Evolutionary conservation across 441 rosid genomes (phyloP).

Genomic region (Manihot esculenta): DNA sequence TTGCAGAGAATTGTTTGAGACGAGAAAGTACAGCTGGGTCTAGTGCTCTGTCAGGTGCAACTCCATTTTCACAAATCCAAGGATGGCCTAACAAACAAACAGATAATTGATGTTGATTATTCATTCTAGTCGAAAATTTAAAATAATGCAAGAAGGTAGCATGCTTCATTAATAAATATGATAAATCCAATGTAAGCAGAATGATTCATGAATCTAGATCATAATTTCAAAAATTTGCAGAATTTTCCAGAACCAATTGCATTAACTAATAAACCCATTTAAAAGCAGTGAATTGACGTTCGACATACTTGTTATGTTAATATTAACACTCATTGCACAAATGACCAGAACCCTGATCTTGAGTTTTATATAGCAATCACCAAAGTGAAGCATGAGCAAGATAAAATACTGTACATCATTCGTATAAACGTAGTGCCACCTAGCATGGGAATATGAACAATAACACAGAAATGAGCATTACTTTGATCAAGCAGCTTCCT

Average conservation of each 20-base stretch:
- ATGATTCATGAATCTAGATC: neutral
- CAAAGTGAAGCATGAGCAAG: neutral
- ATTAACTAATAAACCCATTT: neutral
- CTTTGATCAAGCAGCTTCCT: constrained; percentile 13
- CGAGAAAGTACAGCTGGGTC: constrained; percentile 98
- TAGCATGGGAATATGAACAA: neutral
- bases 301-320: neutral
- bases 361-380: neutral
- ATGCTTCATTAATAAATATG: neutral
- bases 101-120: neutral
- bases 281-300: neutral
- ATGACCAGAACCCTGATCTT: neutral
- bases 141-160: constrained; percentile 4
- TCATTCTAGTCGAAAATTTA: constrained; percentile 1
- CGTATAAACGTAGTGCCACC: neutral
- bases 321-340: neutral
- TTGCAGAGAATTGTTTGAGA: constrained; percentile 93
- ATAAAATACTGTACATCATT: neutral
- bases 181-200: constrained; percentile 3
- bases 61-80: constrained; percentile 98
- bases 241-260: neutral
- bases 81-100: constrained; percentile 72
- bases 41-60: constrained; percentile 94
- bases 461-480: neutral
- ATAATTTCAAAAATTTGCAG: neutral